Conservation (phyloP, 2,329 filamentous ascomycete species). For the Botrytis fragariae region DNA sequence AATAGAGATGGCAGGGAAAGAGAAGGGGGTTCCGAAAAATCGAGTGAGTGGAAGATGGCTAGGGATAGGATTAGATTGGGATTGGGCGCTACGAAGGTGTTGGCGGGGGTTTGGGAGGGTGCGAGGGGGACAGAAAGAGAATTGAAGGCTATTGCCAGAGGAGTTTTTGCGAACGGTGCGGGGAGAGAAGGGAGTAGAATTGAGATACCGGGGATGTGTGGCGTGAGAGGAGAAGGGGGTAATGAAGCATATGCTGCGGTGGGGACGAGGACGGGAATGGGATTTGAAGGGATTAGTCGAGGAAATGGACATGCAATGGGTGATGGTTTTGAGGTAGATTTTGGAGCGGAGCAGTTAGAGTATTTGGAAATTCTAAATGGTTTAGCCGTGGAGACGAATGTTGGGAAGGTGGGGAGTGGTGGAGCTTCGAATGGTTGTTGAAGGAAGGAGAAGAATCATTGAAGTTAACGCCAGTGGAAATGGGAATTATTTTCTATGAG, state of each 20-base stretch:
- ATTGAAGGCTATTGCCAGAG: slow-evolving; percentile 29
- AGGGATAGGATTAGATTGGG: slow-evolving; percentile 57
- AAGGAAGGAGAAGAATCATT: not conserved
- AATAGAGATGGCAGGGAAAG: not conserved
- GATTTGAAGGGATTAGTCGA: not conserved
- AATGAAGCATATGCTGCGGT: not conserved
- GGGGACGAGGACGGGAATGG: not conserved
- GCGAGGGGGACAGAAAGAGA: slow-evolving; percentile 54
- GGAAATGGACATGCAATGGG: not conserved
- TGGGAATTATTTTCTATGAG: too few relatives aligned
- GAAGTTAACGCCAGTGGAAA: not conserved
- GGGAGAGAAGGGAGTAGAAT: not conserved
- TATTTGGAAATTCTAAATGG: slow-evolving; percentile 7
- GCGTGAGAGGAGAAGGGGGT: not conserved
- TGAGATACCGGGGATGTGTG: not conserved
- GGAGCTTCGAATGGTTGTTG: not conserved
- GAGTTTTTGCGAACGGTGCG: slow-evolving; percentile 19
- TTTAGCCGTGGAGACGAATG: not conserved
- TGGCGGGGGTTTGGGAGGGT: slow-evolving; percentile 56
- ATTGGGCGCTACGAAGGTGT: slow-evolving; percentile 55
- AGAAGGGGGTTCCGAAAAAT: not conserved
- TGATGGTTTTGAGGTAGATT: not conserved
- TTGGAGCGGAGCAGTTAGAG: not conserved
- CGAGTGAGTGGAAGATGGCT: slow-evolving; percentile 43
- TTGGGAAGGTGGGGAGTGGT: not conserved